A percentile compares a stretch with the other conserved stretches of the same genome.
Conservation (phyloP, 495 filamentous ascomycete species). For the Rostrohypoxylon terebratum region DNA sequence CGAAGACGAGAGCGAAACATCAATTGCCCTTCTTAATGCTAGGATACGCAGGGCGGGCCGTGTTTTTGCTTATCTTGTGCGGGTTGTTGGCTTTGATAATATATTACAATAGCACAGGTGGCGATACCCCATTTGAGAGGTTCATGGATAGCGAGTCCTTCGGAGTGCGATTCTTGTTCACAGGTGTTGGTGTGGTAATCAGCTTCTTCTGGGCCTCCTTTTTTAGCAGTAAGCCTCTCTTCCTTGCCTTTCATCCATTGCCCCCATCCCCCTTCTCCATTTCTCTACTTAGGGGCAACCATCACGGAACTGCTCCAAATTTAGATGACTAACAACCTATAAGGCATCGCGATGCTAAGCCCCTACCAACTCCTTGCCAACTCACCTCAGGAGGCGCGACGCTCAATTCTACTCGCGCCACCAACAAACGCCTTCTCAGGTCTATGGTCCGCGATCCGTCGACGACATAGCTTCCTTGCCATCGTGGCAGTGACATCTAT, state of each 20-base stretch:
- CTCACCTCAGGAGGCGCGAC: constrained; percentile 40
- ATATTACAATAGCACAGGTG: constrained; percentile 56
- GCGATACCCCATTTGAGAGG: constrained; percentile 55
- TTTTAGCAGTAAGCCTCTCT: constrained; percentile 49
- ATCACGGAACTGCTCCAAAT: neutral
- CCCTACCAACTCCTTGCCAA: constrained; percentile 50
- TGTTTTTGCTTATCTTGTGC: constrained; percentile 51
- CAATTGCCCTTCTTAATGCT: constrained; percentile 53
- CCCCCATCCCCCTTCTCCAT: neutral
- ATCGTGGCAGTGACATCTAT: constrained; percentile 51
- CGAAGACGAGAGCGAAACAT: constrained; percentile 33
- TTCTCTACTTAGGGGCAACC: neutral
- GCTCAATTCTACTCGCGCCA: constrained; percentile 53
- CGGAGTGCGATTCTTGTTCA: constrained; percentile 60
- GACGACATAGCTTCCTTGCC: constrained; percentile 48
- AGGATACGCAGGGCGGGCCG: constrained; percentile 42
- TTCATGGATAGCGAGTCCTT: constrained; percentile 60
- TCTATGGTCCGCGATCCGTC: constrained; percentile 50
- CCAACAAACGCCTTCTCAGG: constrained; percentile 53
- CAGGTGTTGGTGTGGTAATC: constrained; percentile 55
- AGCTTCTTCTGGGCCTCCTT: constrained; percentile 57
- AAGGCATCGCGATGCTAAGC: constrained; percentile 41
- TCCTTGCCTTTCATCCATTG: neutral
- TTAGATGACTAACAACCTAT: constrained; percentile 3
- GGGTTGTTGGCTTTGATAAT: constrained; percentile 55